Conservation (phyloP, 2,329 filamentous ascomycete genomes). For the Fusarium clavum region DNA sequence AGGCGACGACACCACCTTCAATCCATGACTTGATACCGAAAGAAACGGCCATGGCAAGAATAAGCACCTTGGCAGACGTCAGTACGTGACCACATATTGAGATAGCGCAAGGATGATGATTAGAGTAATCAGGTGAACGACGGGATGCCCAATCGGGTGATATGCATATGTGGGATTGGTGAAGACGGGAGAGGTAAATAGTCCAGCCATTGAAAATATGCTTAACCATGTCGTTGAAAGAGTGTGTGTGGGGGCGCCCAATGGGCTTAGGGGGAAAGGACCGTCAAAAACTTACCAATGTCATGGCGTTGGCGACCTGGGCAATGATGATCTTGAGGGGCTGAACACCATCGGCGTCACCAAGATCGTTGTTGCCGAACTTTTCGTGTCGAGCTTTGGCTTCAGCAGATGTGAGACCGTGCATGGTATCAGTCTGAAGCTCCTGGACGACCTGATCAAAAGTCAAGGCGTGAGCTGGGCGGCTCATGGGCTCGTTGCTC, state of each 20-base stretch:
- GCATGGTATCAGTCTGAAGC: slow-evolving; percentile 62
- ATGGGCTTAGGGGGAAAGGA: not conserved
- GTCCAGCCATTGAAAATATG: slow-evolving; percentile 24
- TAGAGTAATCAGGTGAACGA: slow-evolving; percentile 55
- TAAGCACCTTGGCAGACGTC: slow-evolving; percentile 57
- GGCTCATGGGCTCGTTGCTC: slow-evolving; percentile 57
- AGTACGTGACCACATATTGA: slow-evolving; percentile 15
- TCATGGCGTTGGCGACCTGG: slow-evolving; percentile 78
- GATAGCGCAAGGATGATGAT: slow-evolving; percentile 11
- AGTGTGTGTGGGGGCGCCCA: slow-evolving; percentile 14
- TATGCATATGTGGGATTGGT: slow-evolving; percentile 32
- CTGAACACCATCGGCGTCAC: slow-evolving; percentile 59
- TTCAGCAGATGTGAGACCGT: slow-evolving; percentile 65
- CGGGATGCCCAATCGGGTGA: slow-evolving; percentile 58
- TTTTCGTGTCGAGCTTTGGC: slow-evolving; percentile 62
- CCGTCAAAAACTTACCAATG: slow-evolving; percentile 60
- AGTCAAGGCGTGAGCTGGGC: slow-evolving; percentile 68
- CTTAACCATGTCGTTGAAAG: slow-evolving; percentile 18
- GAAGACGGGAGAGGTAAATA: slow-evolving; percentile 31
- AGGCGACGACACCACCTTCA: slow-evolving; percentile 68
- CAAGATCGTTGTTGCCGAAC: slow-evolving; percentile 70
- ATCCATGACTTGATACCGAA: slow-evolving; percentile 70
- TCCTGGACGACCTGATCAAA: slow-evolving; percentile 62
- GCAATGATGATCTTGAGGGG: slow-evolving; percentile 69
- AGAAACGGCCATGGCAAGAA: slow-evolving; percentile 67